Conservation (phyloP, 106 monocot species). For the Dioscorea alata region DNA sequence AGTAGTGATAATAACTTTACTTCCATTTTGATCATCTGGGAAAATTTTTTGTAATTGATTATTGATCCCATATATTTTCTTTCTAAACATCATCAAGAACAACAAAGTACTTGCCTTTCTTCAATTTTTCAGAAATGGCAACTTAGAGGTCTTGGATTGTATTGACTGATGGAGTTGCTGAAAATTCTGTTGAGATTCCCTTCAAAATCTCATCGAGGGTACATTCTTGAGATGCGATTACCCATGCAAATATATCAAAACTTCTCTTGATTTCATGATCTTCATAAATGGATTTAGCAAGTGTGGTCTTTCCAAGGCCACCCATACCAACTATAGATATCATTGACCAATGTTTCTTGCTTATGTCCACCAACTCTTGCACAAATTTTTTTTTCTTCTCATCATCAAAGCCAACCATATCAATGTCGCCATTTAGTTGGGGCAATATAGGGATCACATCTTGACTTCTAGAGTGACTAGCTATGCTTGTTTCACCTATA, state of each 20-base stretch:
- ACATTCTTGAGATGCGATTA: not conserved
- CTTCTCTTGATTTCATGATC: not conserved
- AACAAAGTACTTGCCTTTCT: conserved; percentile 12
- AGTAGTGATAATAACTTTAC: conserved; percentile 17
- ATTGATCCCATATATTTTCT: conserved; percentile 1
- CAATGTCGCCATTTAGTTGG: not conserved
- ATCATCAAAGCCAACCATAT: not conserved
- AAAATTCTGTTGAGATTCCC: not conserved
- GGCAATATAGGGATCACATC: too few relatives aligned
- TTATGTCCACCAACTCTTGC: not conserved
- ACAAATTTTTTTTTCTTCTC: not conserved
- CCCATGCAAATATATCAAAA: not conserved
- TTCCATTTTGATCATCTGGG: conserved; percentile 15
- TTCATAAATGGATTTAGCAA: not conserved
- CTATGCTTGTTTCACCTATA: too few relatives aligned
- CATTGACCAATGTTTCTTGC: not conserved
- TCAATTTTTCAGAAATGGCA: conserved; percentile 6
- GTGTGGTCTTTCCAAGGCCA: not conserved
- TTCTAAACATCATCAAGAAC: conserved; percentile 27
- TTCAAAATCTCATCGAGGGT: not conserved
- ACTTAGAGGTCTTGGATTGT: too few relatives aligned
- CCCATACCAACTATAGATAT: not conserved
- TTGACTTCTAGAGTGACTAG: too few relatives aligned
- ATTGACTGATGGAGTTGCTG: too few relatives aligned
- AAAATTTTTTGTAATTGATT: conserved; percentile 7